Evolutionary conservation across 345 rosid species (phyloP).

Genomic region (Balakata baccata): DNA sequence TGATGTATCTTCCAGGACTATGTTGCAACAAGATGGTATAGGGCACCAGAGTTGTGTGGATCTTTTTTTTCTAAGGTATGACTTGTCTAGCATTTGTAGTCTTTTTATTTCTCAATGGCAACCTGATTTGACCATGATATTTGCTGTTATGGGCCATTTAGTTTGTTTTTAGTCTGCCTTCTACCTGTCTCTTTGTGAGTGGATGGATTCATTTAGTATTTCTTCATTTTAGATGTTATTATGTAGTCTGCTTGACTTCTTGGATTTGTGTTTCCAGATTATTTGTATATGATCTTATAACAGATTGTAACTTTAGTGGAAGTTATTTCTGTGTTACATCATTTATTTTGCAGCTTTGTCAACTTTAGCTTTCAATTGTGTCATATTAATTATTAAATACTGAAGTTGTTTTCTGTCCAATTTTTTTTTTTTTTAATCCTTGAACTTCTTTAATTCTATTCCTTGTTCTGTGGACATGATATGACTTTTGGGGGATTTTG

Average conservation of each 20-base stretch:
- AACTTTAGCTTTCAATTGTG: neutral
- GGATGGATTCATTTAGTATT: neutral
- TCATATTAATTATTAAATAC: neutral
- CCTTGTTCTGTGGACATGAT: neutral
- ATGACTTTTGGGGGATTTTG: neutral
- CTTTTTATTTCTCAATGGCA: slow-evolving; percentile 2
- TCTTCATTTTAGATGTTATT: neutral
- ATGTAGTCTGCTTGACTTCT: neutral
- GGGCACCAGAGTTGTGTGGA: slow-evolving; percentile 98
- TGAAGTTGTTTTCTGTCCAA: neutral
- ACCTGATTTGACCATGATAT: slow-evolving; percentile 18
- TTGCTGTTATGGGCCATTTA: slow-evolving; percentile 11
- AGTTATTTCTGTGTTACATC: neutral
- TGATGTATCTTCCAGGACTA: slow-evolving; percentile 57
- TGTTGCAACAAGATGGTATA: slow-evolving; percentile 98
- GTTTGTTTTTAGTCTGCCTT: neutral
- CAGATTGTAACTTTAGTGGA: neutral
- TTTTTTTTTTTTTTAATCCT: neutral
- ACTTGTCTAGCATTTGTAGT: slow-evolving; percentile 1
- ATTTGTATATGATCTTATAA: neutral
- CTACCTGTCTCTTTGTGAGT: neutral
- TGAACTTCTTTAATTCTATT: neutral
- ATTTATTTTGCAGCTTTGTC: neutral
- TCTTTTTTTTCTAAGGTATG: slow-evolving; percentile 94
- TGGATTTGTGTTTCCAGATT: neutral